A percentile compares a stretch with the other conserved stretches of the same genome.
Conservation (phyloP, 768 basidiomycete species). For the Neoboletus magnificus region DNA sequence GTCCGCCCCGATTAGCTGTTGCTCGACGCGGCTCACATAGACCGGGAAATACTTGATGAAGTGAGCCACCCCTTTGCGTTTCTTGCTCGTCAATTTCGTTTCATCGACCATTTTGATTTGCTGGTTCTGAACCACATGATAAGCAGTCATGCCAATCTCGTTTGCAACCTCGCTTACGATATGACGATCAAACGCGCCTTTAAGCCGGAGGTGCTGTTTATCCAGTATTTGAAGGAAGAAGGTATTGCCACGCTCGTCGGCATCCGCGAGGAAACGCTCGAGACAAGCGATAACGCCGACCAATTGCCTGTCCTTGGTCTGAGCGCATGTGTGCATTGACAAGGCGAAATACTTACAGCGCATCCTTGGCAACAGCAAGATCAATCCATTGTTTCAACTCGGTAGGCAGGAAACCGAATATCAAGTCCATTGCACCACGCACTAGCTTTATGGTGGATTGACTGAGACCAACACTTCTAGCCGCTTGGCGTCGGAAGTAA, state of each 20-base stretch:
- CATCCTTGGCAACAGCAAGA: slow-evolving; percentile 67
- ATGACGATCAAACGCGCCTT: slow-evolving; percentile 73
- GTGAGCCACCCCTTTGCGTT: slow-evolving; percentile 85
- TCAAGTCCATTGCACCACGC: slow-evolving; percentile 87
- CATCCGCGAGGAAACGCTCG: slow-evolving; percentile 73
- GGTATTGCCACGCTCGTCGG: slow-evolving; percentile 73
- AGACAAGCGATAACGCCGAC: slow-evolving; percentile 77
- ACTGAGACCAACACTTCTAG: slow-evolving; percentile 63
- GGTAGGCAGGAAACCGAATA: slow-evolving; percentile 86
- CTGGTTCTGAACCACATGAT: slow-evolving; percentile 52
- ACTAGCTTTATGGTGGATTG: slow-evolving; percentile 74
- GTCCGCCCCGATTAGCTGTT: slow-evolving; percentile 75
- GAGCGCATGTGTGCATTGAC: not conserved
- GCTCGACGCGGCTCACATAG: slow-evolving; percentile 81
- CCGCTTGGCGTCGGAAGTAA: slow-evolving; percentile 92
- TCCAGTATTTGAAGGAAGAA: slow-evolving; percentile 74
- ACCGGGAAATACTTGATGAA: slow-evolving; percentile 92
- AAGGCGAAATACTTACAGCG: slow-evolving; percentile 46
- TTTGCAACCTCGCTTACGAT: slow-evolving; percentile 43
- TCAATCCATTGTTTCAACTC: slow-evolving; percentile 89
- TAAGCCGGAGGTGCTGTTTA: slow-evolving; percentile 77
- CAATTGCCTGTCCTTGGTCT: slow-evolving; percentile 59
- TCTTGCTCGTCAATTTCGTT: slow-evolving; percentile 89
- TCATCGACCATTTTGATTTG: slow-evolving; percentile 87
- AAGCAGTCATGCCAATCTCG: not conserved